phyloP scores from a whole-genome alignment of 495 filamentous ascomycete genomes.

The Trichoderma gamsii region DNA sequence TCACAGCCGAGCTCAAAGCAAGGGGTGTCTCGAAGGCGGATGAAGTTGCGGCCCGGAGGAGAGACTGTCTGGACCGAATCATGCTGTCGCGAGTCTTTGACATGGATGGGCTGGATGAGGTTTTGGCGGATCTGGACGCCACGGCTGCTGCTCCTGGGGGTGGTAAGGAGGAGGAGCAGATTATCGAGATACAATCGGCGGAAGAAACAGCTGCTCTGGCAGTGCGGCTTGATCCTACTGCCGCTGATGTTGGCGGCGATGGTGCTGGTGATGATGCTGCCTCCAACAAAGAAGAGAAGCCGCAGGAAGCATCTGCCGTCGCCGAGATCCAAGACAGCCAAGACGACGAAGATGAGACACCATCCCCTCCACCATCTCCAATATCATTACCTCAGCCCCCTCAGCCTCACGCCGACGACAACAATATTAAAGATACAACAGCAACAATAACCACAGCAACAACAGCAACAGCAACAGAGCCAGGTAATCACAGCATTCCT shows the following conservation, averaged over 20 bases:
- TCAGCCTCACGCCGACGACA: too few species aligned
- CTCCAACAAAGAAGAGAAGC: not conserved
- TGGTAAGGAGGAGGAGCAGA: not conserved
- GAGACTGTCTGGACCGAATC: conserved; percentile 41
- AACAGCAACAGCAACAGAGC: not conserved
- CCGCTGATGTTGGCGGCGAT: not conserved
- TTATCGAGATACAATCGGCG: not conserved
- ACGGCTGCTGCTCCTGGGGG: not conserved
- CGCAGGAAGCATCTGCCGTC: not conserved
- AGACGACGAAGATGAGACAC: conserved; percentile 28
- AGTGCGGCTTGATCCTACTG: not conserved
- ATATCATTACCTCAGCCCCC: not conserved
- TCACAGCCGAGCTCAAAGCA: conserved; percentile 25
- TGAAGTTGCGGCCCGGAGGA: conserved; percentile 20
- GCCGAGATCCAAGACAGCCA: conserved; percentile 30
- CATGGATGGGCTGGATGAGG: conserved; percentile 51
- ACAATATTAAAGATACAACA: not conserved
- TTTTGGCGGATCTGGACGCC: conserved; percentile 40
- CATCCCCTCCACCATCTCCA: conserved; percentile 14
- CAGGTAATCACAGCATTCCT: not conserved
- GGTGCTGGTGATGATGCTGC: not conserved
- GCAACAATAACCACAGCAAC: too few species aligned
- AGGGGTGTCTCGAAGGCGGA: conserved; percentile 19
- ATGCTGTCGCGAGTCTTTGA: conserved; percentile 56
- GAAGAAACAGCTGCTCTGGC: not conserved